Evolutionary conservation across 148 eudicot genomes (phyloP).

Genomic region (Rhododendron ovatum): DNA sequence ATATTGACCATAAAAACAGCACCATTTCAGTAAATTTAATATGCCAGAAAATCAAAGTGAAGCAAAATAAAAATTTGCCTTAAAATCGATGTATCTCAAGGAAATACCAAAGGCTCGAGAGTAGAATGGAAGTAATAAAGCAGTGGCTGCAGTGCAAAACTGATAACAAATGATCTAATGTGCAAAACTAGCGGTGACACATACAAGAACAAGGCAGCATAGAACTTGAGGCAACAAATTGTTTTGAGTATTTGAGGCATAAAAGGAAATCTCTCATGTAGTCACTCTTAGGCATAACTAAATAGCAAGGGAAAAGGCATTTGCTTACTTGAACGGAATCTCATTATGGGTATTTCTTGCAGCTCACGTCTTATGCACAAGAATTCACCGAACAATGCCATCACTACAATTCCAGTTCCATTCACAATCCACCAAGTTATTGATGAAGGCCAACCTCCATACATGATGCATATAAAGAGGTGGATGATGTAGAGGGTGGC

Average conservation of each 20-base stretch:
- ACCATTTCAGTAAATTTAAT: background rate
- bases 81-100: background rate
- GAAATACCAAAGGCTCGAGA: background rate
- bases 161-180: background rate
- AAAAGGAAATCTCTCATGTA: background rate
- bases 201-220: background rate
- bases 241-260: background rate
- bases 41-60: background rate
- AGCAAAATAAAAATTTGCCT: background rate
- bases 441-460: slow-evolving; percentile 98
- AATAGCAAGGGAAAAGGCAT: background rate
- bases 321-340: slow-evolving; percentile 78
- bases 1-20: background rate
- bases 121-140: background rate
- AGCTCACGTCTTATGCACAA: slow-evolving; percentile 79
- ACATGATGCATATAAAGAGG: slow-evolving; percentile 58
- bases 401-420: slow-evolving; percentile 61
- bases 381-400: slow-evolving; percentile 91
- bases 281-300: background rate
- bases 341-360: slow-evolving; percentile 77
- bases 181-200: background rate
- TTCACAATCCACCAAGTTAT: slow-evolving; percentile 91
- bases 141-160: background rate
- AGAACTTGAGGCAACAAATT: background rate
- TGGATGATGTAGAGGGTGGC: slow-evolving; percentile 77